These are phyloP conservation scores for Suhomyces choctaworum DNA, from an alignment of 1,139 yeast genomes.

Conservation along the genomic window DNA sequence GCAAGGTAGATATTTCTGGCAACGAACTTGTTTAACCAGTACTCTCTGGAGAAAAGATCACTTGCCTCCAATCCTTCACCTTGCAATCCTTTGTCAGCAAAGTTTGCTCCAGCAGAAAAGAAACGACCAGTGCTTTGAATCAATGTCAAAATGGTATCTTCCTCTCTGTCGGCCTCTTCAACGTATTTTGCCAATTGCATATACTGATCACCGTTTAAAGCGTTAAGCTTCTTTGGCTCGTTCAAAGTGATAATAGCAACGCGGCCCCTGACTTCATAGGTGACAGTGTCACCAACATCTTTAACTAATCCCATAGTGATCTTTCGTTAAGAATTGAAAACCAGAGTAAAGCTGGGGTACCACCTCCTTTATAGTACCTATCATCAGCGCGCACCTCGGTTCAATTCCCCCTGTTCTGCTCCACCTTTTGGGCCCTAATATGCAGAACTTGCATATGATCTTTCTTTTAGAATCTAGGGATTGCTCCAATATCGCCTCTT, in stretches of 20 bases:
- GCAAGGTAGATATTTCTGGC: constrained; percentile 73
- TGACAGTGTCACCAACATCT: constrained; percentile 13
- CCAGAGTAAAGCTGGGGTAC: neutral
- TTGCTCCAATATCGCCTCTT: constrained; percentile 11
- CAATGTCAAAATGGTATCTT: constrained; percentile 63
- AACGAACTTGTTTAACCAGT: constrained; percentile 61
- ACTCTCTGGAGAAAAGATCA: constrained; percentile 45
- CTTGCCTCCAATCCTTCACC: constrained; percentile 20
- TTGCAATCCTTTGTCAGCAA: constrained; percentile 35
- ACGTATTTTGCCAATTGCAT: constrained; percentile 59
- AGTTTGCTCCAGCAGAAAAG: constrained; percentile 87
- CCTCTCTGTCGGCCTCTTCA: constrained; percentile 67
- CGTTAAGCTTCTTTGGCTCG: constrained; percentile 63
- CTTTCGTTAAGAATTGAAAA: neutral
- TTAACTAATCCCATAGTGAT: constrained; percentile 6
- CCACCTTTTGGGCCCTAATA: too few species aligned
- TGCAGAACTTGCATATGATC: too few species aligned
- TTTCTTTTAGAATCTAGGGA: too few species aligned
- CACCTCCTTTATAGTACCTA: constrained; percentile 4
- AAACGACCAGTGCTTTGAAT: constrained; percentile 72
- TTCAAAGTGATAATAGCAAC: constrained; percentile 69
- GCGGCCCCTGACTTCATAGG: constrained; percentile 53
- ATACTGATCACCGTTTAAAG: constrained; percentile 69
- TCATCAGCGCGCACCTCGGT: constrained; percentile 1
- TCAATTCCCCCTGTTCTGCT: neutral